Evolutionary conservation across 2,329 filamentous ascomycete genomes (phyloP).

Genomic region (Akanthomyces muscarius): DNA sequence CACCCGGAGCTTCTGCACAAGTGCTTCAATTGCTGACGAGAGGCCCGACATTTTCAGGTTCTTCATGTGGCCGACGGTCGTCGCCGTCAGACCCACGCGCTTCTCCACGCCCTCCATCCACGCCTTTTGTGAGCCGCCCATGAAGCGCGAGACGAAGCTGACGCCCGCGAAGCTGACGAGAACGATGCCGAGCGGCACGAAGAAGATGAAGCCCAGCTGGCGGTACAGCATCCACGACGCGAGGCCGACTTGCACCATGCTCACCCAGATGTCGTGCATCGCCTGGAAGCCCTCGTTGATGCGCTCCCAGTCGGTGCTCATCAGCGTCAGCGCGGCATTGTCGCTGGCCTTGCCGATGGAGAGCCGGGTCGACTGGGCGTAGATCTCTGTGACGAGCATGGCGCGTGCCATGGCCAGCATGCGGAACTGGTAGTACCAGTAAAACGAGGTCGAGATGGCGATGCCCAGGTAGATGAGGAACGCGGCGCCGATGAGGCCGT

Average conservation of each 20-base stretch:
- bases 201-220: slow-evolving; percentile 27
- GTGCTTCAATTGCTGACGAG: slow-evolving; percentile 22
- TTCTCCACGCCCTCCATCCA: slow-evolving; percentile 43
- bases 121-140: slow-evolving; percentile 20
- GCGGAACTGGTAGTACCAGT: slow-evolving; percentile 37
- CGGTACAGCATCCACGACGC: slow-evolving; percentile 29
- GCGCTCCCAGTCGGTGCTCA: slow-evolving; percentile 33
- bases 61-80: slow-evolving; percentile 42
- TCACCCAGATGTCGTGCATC: slow-evolving; percentile 30
- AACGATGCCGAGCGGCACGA: slow-evolving; percentile 26
- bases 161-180: slow-evolving; percentile 19
- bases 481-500: slow-evolving; percentile 40
- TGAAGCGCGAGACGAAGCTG: slow-evolving; percentile 21
- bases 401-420: slow-evolving; percentile 31
- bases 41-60: slow-evolving; percentile 43
- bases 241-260: slow-evolving; percentile 26
- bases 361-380: slow-evolving; percentile 31
- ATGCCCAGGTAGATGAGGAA: slow-evolving; percentile 39
- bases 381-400: slow-evolving; percentile 32
- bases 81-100: slow-evolving; percentile 38
- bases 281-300: slow-evolving; percentile 23
- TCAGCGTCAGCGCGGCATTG: slow-evolving; percentile 28
- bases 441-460: slow-evolving; percentile 37
- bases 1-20: slow-evolving; percentile 24
- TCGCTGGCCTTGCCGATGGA: slow-evolving; percentile 30